These are phyloP conservation scores for Acanthamoeba rhysodes DNA, from an alignment of 208 protist genomes.

Conservation along the genomic window DNA sequence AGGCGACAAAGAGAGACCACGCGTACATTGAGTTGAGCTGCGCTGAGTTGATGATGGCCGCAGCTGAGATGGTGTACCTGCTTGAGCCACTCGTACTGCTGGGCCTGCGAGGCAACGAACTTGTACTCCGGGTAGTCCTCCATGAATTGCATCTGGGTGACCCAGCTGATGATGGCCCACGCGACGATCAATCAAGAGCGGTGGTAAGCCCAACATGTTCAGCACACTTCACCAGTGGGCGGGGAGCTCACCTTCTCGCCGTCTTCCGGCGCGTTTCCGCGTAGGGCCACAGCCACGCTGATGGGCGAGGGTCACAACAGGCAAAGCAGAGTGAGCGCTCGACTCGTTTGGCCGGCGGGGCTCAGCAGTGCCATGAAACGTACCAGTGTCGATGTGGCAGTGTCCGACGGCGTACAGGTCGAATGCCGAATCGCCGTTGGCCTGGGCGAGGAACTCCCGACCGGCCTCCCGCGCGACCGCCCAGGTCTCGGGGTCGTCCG, in stretches of 20 bases:
- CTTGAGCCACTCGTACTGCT: conserved; percentile 78
- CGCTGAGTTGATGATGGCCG: background rate
- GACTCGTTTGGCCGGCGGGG: background rate
- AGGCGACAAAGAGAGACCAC: conserved; percentile 31
- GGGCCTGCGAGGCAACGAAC: conserved; percentile 85
- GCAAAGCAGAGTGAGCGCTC: background rate
- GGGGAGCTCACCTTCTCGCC: background rate
- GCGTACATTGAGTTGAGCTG: background rate
- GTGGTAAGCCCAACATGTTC: background rate
- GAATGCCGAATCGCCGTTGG: conserved; percentile 78
- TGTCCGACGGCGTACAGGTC: conserved; percentile 81
- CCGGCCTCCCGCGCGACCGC: background rate
- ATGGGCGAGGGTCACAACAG: background rate
- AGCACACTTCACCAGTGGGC: too few relatives aligned
- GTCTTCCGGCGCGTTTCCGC: conserved; percentile 86
- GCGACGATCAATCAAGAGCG: background rate
- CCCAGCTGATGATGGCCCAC: conserved; percentile 76
- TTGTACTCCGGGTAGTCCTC: conserved; percentile 83
- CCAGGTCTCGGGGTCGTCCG: conserved; percentile 69
- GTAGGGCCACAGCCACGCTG: conserved; percentile 88
- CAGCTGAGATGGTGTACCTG: background rate
- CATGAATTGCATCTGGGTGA: conserved; percentile 80
- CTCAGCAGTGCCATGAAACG: background rate
- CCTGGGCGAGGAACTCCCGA: conserved; percentile 78
- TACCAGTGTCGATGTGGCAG: conserved; percentile 89